These are phyloP conservation scores for Penicillium daleae DNA, from an alignment of 495 filamentous ascomycete species.

Conservation along the genomic window DNA sequence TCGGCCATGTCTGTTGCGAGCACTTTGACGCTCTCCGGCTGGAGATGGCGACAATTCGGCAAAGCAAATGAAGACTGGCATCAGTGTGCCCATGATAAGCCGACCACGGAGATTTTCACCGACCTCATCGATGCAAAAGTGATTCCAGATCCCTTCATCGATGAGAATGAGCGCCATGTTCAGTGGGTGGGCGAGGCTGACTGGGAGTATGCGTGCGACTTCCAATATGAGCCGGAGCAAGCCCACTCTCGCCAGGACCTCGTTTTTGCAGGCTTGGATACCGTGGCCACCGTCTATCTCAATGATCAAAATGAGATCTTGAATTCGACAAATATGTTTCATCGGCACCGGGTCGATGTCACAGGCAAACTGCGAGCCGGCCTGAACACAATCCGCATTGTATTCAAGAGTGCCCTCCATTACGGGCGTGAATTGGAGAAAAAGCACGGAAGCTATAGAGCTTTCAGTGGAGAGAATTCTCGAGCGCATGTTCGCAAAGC, in stretches of 20 bases:
- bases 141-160: slow-evolving; percentile 70
- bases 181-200: not conserved
- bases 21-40: slow-evolving; percentile 9
- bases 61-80: slow-evolving; percentile 5
- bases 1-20: slow-evolving; percentile 10
- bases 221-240: not conserved
- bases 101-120: slow-evolving; percentile 65
- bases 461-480: slow-evolving; percentile 71
- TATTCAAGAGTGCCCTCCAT: slow-evolving; percentile 43
- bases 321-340: not conserved
- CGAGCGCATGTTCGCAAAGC: slow-evolving; percentile 69
- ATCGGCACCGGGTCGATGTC: not conserved
- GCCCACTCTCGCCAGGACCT: not conserved
- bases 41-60: slow-evolving; percentile 13
- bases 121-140: slow-evolving; percentile 51
- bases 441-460: slow-evolving; percentile 40
- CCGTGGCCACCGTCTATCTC: not conserved
- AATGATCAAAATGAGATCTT: not conserved
- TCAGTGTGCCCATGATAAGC: slow-evolving; percentile 12
- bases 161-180: slow-evolving; percentile 36
- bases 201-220: slow-evolving; percentile 3
- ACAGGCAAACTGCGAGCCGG: not conserved
- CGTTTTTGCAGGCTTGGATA: not conserved
- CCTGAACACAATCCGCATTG: slow-evolving; percentile 33
- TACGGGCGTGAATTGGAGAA: slow-evolving; percentile 42